Base-by-base conservation (phyloP, 768 basidiomycete species). In the Psilocybe sp. region DNA sequence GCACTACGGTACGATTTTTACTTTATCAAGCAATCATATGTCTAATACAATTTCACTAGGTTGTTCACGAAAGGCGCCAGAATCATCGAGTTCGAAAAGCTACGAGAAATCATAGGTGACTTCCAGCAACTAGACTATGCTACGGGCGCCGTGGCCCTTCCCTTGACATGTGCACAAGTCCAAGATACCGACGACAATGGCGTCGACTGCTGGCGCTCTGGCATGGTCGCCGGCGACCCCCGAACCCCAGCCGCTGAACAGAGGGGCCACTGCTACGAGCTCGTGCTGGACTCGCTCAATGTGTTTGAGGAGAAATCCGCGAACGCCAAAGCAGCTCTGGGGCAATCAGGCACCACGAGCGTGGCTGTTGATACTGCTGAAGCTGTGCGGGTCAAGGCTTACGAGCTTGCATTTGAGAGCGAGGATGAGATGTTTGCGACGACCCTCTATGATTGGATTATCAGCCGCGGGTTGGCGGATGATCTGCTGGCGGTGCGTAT, bases 361-460 rank as follows among this genome's bases (percentile, higher is more conserved):
- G 60, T 66, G n/a, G 54, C 69, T 23, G 50, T 61, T 45, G 78
- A 79, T 33, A 82, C 85, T 42, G 78, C 81, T 6, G 89, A 92
- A 53, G 73, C 81, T 11, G 82, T 90, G n/a, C 80, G 90, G 46
- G 80, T 77, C 42, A 87, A 89, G 61, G 93, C 94, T 0, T 97
- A 94, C 64, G 84, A 88, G 33, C 76, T 94, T 49, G 91, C 92
- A 1, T 87, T 98, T 50, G 74, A 81, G 5, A 85, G 86, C 58
- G 80, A 87, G 31, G 97, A 98, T 64, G 87, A 93, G 59, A 82
- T 95, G 71, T 98, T 98, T 71, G 94, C 98, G 68, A 92, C 88
- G 31, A 85, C 84, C 14, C 65, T 99, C 51, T 99, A 99, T 61
- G 92, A 97, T 59, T 98, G 97, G 97, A 73, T 95, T 43, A 88